Percentiles rank a stretch among this genome's conserved stretches.
These are phyloP conservation scores for Scytalidium lignicola DNA, from an alignment of 2,329 filamentous ascomycete genomes.

Conservation along the genomic window DNA sequence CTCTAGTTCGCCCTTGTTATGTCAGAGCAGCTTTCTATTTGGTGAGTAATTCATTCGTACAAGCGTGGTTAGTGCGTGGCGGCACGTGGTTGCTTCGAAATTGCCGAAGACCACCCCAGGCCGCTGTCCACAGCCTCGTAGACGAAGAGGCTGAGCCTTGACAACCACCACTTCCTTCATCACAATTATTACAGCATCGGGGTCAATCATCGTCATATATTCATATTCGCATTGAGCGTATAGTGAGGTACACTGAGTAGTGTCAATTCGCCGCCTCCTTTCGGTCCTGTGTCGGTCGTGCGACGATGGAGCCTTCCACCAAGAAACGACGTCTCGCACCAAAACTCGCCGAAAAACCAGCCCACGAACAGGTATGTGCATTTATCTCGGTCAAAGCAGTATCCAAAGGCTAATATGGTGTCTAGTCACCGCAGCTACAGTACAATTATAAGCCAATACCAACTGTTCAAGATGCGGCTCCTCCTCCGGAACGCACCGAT, in stretches of 20 bases:
- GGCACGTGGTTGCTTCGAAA: not conserved
- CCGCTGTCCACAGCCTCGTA: not conserved
- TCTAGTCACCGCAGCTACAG: conserved; percentile 20
- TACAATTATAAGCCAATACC: conserved; percentile 26
- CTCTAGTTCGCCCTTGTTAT: too few relatives aligned
- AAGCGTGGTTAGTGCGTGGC: not conserved
- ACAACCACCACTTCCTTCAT: not conserved
- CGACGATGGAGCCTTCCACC: conserved; percentile 27
- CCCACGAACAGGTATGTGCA: conserved; percentile 25
- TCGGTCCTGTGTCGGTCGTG: conserved; percentile 10
- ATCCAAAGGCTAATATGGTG: conserved; percentile 8
- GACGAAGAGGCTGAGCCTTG: not conserved
- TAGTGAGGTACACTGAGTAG: not conserved
- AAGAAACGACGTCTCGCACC: conserved; percentile 32
- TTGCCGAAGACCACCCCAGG: not conserved
- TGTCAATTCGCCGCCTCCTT: not conserved
- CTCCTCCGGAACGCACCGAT: conserved; percentile 36
- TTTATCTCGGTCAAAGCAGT: conserved; percentile 1
- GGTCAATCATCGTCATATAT: not conserved
- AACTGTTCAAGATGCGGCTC: conserved; percentile 22
- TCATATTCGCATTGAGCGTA: not conserved
- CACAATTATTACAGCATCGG: not conserved
- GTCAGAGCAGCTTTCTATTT: not conserved
- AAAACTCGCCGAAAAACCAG: conserved; percentile 27
- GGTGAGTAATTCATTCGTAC: not conserved